These are phyloP conservation scores for Fomitopsis pinicola DNA, from an alignment of 1,284 basidiomycete species.

Conservation along the genomic window DNA sequence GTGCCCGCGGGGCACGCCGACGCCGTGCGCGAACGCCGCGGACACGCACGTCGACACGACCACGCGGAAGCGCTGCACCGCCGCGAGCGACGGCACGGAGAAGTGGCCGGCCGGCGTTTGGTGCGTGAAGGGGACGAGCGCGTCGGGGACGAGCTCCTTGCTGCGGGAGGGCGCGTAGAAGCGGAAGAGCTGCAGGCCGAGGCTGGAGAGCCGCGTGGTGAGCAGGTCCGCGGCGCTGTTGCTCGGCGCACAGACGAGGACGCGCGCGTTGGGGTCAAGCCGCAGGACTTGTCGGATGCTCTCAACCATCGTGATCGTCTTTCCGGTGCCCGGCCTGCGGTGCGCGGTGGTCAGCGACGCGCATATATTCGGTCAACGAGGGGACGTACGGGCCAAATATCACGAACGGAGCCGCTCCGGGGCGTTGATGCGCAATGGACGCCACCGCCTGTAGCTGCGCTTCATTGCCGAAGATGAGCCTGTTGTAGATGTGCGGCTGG, in stretches of 20 bases:
- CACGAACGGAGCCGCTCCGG: slow-evolving; percentile 51
- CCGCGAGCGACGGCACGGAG: slow-evolving; percentile 36
- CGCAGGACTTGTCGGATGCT: slow-evolving; percentile 51
- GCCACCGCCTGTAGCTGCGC: slow-evolving; percentile 50
- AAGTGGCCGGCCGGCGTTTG: slow-evolving; percentile 32
- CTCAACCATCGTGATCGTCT: slow-evolving; percentile 66
- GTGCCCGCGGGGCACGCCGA: slow-evolving; percentile 55
- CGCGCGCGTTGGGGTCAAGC: slow-evolving; percentile 35
- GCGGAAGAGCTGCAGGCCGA: slow-evolving; percentile 45
- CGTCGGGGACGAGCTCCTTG: slow-evolving; percentile 37
- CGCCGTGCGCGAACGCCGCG: slow-evolving; percentile 47
- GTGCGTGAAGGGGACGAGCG: slow-evolving; percentile 35
- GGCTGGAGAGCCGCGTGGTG: slow-evolving; percentile 39
- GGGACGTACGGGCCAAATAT: slow-evolving; percentile 59
- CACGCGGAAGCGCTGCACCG: slow-evolving; percentile 43
- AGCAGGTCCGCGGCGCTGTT: slow-evolving; percentile 60
- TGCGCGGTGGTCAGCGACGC: background rate
- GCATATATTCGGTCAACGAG: background rate
- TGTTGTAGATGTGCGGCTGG: slow-evolving; percentile 2
- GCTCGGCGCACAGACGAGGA: slow-evolving; percentile 59
- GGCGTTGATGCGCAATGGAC: slow-evolving; percentile 38
- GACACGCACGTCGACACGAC: slow-evolving; percentile 62
- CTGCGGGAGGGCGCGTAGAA: slow-evolving; percentile 58
- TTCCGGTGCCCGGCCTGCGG: slow-evolving; percentile 52
- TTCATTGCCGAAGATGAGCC: slow-evolving; percentile 29